Base-by-base conservation (phyloP, 495 filamentous ascomycete species). In the Apiosordaria backusii region DNA sequence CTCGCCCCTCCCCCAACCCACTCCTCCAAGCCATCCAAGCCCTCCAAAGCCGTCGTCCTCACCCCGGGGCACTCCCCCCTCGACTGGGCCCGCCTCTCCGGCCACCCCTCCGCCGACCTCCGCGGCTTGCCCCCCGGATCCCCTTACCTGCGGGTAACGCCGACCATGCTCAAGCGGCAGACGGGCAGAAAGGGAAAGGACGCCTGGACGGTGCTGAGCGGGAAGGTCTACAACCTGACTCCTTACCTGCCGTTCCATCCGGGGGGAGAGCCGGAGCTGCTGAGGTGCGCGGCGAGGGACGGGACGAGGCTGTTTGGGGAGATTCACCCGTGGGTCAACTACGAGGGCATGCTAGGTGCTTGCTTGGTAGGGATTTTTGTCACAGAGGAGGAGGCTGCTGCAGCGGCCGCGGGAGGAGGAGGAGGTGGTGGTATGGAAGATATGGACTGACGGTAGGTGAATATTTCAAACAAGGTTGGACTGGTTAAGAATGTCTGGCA, bases 241-340 rank as follows among this genome's bases (percentile, higher is more conserved):
- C 92, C 93, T 0, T 99, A 99, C 74, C 65, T 92, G 50, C 87
- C 90, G 0, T 99, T 92, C 74, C 95, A 99, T 72, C 95, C 95
- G 0, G 95, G 95, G 40, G 95, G 95, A 4, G 91, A 90, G 78
- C 89, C 87, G 3, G 92, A 99, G 80, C 72, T 98, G 70, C 81
- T 97, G 76, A 83, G 90, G 23, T 89, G 84, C 18, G 94, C 93
- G 1, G 95, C 92, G 19, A 83, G 86, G 67, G 89, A 93, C 72
- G 91, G 87, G 45, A 87, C 83, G 5, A 88, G 87, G 79, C 70
- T 99, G 72, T 98, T 99, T 76, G 87, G 89, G 67, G 92, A 97
- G 80, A 85, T 93, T 23, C 95, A 99, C 82, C 92, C 94, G 19
- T 99, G 96, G 95, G 94, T 99, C 10, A 99, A 96, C 71, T 96